These are phyloP conservation scores for Hymenoscyphus fructigenus DNA, from an alignment of 2,329 filamentous ascomycete genomes.

Conservation along the genomic window DNA sequence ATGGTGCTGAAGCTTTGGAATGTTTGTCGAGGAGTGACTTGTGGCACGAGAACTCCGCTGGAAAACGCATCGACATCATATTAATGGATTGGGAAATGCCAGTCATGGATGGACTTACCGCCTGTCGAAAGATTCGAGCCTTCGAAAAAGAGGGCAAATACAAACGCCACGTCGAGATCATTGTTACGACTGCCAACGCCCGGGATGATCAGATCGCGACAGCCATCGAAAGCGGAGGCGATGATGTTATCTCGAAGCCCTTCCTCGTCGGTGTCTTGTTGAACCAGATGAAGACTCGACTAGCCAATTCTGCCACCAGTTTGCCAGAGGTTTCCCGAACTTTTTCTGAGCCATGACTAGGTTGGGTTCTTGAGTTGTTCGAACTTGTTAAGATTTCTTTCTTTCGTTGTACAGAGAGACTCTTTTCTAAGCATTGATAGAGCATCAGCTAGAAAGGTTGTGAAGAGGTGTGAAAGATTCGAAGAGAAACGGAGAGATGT, in stretches of 20 bases:
- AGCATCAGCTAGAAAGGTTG: background rate
- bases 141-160: conserved; percentile 54
- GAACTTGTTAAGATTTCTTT: background rate
- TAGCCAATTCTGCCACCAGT: conserved; percentile 6
- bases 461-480: background rate
- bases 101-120: conserved; percentile 68
- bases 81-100: conserved; percentile 81
- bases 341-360: conserved; percentile 1
- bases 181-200: conserved; percentile 38
- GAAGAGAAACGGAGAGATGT: background rate
- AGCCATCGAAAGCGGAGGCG: conserved; percentile 29
- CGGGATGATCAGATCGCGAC: conserved; percentile 30
- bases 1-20: conserved; percentile 56
- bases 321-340: background rate
- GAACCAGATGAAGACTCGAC: conserved; percentile 25
- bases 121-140: conserved; percentile 62
- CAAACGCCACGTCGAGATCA: conserved; percentile 41
- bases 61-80: conserved; percentile 55
- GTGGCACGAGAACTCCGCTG: conserved; percentile 23
- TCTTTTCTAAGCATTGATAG: background rate
- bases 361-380: background rate
- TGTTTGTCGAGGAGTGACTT: conserved; percentile 26
- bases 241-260: conserved; percentile 30
- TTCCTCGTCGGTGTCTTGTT: conserved; percentile 26
- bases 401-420: background rate